phyloP scores from a whole-genome alignment of 1,284 basidiomycete genomes.

The Marasmius tenuissimus region DNA sequence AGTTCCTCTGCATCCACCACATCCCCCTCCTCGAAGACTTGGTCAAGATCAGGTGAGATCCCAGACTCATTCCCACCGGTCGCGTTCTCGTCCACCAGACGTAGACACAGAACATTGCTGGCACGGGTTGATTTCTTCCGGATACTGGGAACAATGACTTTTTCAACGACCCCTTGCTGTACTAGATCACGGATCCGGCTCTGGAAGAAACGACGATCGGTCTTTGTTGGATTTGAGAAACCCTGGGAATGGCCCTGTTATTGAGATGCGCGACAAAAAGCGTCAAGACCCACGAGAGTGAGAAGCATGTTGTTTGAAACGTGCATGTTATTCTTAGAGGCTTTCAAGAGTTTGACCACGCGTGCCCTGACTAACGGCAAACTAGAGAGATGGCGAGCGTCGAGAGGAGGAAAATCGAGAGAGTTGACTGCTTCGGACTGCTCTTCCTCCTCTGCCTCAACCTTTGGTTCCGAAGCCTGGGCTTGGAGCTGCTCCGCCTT shows the following conservation, averaged over 20 bases:
- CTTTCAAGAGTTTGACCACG: conserved; percentile 65
- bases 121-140: conserved; percentile 41
- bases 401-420: conserved; percentile 68
- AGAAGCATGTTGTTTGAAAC: conserved; percentile 68
- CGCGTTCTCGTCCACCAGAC: conserved; percentile 43
- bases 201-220: conserved; percentile 76
- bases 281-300: conserved; percentile 56
- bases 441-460: conserved; percentile 36
- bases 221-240: conserved; percentile 67
- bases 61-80: conserved; percentile 17
- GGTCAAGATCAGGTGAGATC: conserved; percentile 33
- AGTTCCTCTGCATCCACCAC: conserved; percentile 33
- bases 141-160: conserved; percentile 61
- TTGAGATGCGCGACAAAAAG: not conserved
- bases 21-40: conserved; percentile 38
- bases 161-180: conserved; percentile 69
- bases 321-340: conserved; percentile 66
- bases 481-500: conserved; percentile 35
- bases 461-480: conserved; percentile 30
- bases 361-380: conserved; percentile 65
- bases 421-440: conserved; percentile 24
- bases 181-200: conserved; percentile 69
- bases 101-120: conserved; percentile 59
- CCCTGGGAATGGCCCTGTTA: conserved; percentile 44
- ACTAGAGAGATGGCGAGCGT: conserved; percentile 73